Percentiles rank a stretch among this genome's conserved stretches.
Conservation (phyloP, 352 stramenopile genomes). For the Globisporangium perplexum region DNA sequence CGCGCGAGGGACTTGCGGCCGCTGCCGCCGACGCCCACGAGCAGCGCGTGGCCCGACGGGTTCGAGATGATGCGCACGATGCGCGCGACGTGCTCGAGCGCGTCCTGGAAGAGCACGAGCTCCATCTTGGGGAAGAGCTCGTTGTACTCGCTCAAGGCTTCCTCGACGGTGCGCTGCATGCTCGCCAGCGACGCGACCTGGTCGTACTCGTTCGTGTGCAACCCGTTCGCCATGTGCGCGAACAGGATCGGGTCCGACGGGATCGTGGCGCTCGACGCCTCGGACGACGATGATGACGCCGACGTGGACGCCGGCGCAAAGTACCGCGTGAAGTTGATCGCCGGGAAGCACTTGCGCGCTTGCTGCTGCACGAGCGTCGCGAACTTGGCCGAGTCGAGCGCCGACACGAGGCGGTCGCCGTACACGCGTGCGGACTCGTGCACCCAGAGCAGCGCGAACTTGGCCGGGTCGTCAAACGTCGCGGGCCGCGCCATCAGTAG, state of each 20-base stretch:
- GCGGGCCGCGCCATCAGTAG: conserved; percentile 86
- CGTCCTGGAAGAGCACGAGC: conserved; percentile 95
- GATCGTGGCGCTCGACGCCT: no score
- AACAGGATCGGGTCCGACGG: conserved; percentile 89
- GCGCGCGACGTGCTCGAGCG: conserved; percentile 91
- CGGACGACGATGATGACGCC: conserved; percentile 4
- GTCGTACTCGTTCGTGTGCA: conserved; percentile 89
- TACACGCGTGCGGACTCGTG: conserved; percentile 96
- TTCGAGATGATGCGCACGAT: conserved; percentile 95
- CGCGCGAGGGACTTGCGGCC: conserved; percentile 92
- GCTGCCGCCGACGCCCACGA: conserved; percentile 92
- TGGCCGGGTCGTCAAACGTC: conserved; percentile 81
- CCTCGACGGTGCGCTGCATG: conserved; percentile 74
- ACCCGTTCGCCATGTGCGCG: conserved; percentile 89
- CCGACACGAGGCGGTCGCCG: conserved; percentile 89
- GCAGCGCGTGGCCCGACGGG: conserved; percentile 89
- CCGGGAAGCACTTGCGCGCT: conserved; percentile 90
- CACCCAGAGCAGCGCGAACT: conserved; percentile 93
- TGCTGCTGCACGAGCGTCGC: conserved; percentile 86
- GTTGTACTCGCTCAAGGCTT: conserved; percentile 92
- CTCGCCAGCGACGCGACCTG: conserved; percentile 73
- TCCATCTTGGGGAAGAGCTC: conserved; percentile 92
- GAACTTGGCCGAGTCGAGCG: conserved; percentile 82
- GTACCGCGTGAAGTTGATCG: conserved; percentile 87
- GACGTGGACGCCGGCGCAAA: conserved; percentile 56